Conservation (phyloP, 1,284 basidiomycete species). For the Athelia sp. region DNA sequence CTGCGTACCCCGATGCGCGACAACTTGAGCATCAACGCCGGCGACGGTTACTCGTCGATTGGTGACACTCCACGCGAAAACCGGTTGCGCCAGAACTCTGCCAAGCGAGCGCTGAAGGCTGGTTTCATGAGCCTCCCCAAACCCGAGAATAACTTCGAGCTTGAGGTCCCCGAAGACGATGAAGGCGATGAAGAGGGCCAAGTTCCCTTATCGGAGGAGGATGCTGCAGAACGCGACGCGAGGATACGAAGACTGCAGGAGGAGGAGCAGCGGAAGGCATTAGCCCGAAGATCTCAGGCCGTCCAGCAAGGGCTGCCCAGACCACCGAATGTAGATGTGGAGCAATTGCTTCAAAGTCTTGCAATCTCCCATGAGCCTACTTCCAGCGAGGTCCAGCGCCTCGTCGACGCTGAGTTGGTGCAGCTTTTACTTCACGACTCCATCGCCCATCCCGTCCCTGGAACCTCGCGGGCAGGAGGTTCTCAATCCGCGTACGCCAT, state of each 20-base stretch:
- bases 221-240: conserved; percentile 91
- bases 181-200: conserved; percentile 46
- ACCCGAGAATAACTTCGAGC: conserved; percentile 97
- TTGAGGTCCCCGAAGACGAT: conserved; percentile 88
- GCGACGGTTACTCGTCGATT: conserved; percentile 45
- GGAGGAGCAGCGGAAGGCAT: conserved; percentile 72
- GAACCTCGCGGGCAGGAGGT: conserved; percentile 77
- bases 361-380: conserved; percentile 44
- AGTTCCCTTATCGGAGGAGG: conserved; percentile 62
- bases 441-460: conserved; percentile 84
- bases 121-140: conserved; percentile 85
- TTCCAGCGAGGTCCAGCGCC: conserved; percentile 45
- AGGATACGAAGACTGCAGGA: conserved; percentile 64
- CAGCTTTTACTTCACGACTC: conserved; percentile 85
- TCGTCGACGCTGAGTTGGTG: conserved; percentile 81
- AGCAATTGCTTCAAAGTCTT: conserved; percentile 57
- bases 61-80: conserved; percentile 77
- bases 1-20: conserved; percentile 91
- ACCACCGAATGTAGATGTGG: conserved; percentile 78
- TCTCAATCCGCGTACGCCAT: conserved; percentile 70
- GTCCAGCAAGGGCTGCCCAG: conserved; percentile 86
- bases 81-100: conserved; percentile 54
- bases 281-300: conserved; percentile 78
- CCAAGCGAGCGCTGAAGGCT: conserved; percentile 71
- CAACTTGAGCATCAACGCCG: conserved; percentile 83